These are phyloP conservation scores for Vararia minispora DNA, from an alignment of 768 basidiomycete genomes.

Conservation along the genomic window DNA sequence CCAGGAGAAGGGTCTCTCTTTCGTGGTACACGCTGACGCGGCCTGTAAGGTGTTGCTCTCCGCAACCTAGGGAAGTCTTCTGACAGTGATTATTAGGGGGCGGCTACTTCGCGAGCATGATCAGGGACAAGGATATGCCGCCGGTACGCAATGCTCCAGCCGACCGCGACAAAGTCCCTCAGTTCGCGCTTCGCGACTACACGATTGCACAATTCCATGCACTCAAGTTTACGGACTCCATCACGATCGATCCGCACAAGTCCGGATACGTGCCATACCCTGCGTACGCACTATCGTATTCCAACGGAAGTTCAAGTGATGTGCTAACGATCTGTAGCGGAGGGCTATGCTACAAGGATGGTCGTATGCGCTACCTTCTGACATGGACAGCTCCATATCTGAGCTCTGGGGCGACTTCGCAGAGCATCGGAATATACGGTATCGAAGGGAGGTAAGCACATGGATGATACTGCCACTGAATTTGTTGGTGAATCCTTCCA, in stretches of 20 bases:
- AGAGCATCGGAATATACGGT: constrained; percentile 33
- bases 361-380: constrained; percentile 24
- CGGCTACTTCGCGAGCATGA: constrained; percentile 29
- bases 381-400: constrained; percentile 27
- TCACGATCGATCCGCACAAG: constrained; percentile 34
- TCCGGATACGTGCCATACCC: constrained; percentile 33
- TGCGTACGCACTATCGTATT: too few relatives aligned
- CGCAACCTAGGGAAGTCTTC: too few relatives aligned
- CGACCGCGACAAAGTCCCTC: too few relatives aligned
- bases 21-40: constrained; percentile 32
- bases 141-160: constrained; percentile 15
- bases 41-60: too few relatives aligned
- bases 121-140: constrained; percentile 15
- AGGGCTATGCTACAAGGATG: constrained; percentile 29
- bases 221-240: constrained; percentile 24
- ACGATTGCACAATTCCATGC: constrained; percentile 21
- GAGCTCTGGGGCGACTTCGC: constrained; percentile 18
- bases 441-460: constrained; percentile 33
- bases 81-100: too few relatives aligned
- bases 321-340: too few relatives aligned
- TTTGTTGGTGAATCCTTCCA: neutral
- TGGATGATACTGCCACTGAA: neutral
- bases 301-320: too few relatives aligned
- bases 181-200: constrained; percentile 19
- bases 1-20: constrained; percentile 23